Base-by-base conservation (phyloP, 176 grass and related monocot species). In the Paspalum notatum region DNA sequence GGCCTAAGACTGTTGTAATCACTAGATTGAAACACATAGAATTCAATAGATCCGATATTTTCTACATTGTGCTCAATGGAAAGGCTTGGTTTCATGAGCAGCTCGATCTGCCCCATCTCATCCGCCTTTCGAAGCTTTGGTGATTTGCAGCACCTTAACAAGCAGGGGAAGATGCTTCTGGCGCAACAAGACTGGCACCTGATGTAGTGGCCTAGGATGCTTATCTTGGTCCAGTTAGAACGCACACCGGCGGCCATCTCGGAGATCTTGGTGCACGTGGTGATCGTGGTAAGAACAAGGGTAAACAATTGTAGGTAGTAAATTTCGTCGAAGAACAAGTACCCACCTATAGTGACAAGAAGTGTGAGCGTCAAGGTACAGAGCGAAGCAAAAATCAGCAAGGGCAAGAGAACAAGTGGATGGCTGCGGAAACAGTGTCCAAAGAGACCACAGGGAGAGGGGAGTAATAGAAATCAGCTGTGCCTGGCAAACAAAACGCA, bases 401-500 rank as follows among this genome's bases (percentile, higher is more conserved):
- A n/a, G 22, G n/a, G n/a, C n/a, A n/a, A n/a, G n/a, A n/a, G n/a
- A n/a, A n/a, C n/a, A n/a, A n/a, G n/a, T n/a, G n/a, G n/a, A n/a
- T n/a, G n/a, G n/a, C n/a, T n/a, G n/a, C n/a, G n/a, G n/a, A n/a
- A n/a, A n/a, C n/a, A n/a, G 74, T 26, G 7, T 56, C 60, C 11
- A 65, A 10, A 38, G 60, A 78, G 11, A 60, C 45, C 26, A 51
- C 44, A 6, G 60, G 75, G 26, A 78, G 25, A 21, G 59, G 10
- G 5, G 59, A 52, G 60, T 78, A 38, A 18, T 40, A 78, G 26
- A 52, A 69, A 2, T 78, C 60, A n/a, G n/a, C n/a, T n/a, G n/a
- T n/a, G 1, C 26, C 21, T 0, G 44, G 45, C 11, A 78, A 65
- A 78, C 75, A 11, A 78, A 78, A 9, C 26, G 66, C 45, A 65